Conservation (phyloP, 1,284 basidiomycete species). For the Leccinum proliferum region DNA sequence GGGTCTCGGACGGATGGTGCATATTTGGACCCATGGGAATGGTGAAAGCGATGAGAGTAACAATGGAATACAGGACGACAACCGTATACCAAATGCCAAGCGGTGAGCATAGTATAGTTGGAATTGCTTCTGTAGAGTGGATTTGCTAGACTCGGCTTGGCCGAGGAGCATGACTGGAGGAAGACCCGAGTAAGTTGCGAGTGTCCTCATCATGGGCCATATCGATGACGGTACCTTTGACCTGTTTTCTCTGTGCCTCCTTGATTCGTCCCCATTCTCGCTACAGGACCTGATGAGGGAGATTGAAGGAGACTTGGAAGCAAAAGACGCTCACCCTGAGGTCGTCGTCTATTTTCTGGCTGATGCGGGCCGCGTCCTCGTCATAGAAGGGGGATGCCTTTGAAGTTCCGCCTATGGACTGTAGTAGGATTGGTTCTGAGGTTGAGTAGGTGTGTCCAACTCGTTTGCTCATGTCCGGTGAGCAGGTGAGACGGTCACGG, state of each 20-base stretch:
- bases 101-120: conserved; percentile 41
- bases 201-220: neutral
- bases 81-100: conserved; percentile 18
- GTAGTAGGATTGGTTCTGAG: conserved; percentile 29
- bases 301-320: neutral
- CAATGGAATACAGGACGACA: conserved; percentile 26
- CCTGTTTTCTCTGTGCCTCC: conserved; percentile 47
- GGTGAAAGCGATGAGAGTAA: conserved; percentile 42
- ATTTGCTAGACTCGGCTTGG: conserved; percentile 77
- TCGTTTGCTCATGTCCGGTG: conserved; percentile 25
- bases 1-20: conserved; percentile 62
- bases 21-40: conserved; percentile 70
- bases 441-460: conserved; percentile 23
- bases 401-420: conserved; percentile 27
- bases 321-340: conserved; percentile 44
- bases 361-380: conserved; percentile 47
- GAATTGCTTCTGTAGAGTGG: conserved; percentile 75
- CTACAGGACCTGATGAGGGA: conserved; percentile 29
- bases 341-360: conserved; percentile 66
- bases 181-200: conserved; percentile 7
- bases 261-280: conserved; percentile 49
- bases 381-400: conserved; percentile 35
- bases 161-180: conserved; percentile 58
- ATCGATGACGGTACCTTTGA: conserved; percentile 51
- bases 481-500: conserved; percentile 9